Evolutionary conservation across 768 basidiomycete genomes (phyloP).

Genomic region (Gymnopilus dilepis): DNA sequence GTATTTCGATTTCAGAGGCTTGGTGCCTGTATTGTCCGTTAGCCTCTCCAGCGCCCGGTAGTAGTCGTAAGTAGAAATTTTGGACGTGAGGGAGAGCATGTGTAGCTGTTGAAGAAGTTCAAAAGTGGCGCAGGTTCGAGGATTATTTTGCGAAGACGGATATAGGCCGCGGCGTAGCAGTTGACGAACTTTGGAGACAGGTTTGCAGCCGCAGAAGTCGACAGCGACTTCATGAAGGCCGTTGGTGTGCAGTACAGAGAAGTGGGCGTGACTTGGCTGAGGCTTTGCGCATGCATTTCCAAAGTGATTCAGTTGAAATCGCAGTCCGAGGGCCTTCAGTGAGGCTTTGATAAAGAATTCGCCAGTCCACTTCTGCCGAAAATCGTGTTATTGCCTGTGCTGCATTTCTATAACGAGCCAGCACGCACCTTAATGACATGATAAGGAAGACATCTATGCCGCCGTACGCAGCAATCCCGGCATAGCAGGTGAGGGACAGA

Average conservation of each 20-base stretch:
- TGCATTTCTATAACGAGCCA: neutral
- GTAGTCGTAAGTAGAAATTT: constrained; percentile 2
- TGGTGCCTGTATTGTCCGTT: constrained; percentile 10
- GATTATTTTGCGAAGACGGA: constrained; percentile 5
- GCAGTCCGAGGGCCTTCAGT: neutral
- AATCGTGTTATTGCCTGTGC: neutral
- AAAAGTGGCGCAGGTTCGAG: constrained; percentile 9
- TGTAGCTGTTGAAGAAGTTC: neutral
- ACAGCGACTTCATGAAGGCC: constrained; percentile 11
- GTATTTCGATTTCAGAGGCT: constrained; percentile 4
- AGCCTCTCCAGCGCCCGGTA: constrained; percentile 3
- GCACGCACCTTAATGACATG: constrained; percentile 4
- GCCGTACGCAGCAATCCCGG: constrained; percentile 6
- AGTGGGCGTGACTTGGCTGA: neutral
- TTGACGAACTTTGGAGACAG: neutral
- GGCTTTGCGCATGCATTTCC: neutral
- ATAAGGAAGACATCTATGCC: constrained; percentile 3
- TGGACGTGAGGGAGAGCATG: constrained; percentile 8
- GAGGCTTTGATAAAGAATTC: neutral
- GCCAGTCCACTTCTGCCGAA: neutral
- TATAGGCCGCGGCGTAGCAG: constrained; percentile 5
- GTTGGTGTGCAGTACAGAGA: constrained; percentile 6
- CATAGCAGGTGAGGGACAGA: constrained; percentile 8
- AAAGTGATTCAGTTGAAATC: neutral
- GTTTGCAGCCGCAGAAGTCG: constrained; percentile 10